A percentile compares a stretch with the other conserved stretches of the same genome.
These are phyloP conservation scores for Marasmius fiardii DNA, from an alignment of 1,284 basidiomycete species.

Conservation along the genomic window DNA sequence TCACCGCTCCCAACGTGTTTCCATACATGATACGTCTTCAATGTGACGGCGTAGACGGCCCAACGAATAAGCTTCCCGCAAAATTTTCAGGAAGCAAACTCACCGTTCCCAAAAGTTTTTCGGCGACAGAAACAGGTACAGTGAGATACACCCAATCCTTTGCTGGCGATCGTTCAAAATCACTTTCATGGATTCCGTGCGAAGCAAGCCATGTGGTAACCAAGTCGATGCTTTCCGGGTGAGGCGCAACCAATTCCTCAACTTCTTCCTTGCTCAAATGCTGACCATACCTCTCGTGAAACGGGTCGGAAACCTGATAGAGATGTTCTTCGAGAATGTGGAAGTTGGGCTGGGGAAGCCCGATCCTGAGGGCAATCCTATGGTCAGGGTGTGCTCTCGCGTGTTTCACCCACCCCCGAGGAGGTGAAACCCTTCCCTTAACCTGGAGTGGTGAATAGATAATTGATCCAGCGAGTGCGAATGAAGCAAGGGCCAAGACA, in stretches of 20 bases:
- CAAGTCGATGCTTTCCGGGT: conserved; percentile 33
- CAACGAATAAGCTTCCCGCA: conserved; percentile 3
- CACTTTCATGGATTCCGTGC: conserved; percentile 33
- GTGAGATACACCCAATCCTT: conserved; percentile 44
- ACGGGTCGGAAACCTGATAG: conserved; percentile 50
- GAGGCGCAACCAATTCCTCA: conserved; percentile 41
- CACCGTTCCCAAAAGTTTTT: conserved; percentile 68
- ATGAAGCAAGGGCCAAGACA: not conserved
- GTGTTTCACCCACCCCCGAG: conserved; percentile 40
- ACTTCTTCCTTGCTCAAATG: conserved; percentile 49
- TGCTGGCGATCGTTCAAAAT: conserved; percentile 29
- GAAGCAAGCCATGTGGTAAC: conserved; percentile 45
- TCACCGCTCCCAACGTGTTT: conserved; percentile 51
- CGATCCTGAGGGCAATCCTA: conserved; percentile 45
- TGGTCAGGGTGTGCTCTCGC: conserved; percentile 36
- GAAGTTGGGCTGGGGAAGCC: conserved; percentile 52
- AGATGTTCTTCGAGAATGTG: conserved; percentile 46
- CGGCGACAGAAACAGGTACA: conserved; percentile 48
- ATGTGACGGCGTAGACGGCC: too few species aligned
- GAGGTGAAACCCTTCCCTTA: conserved; percentile 20
- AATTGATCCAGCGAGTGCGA: conserved; percentile 4
- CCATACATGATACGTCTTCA: conserved; percentile 62
- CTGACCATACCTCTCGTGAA: conserved; percentile 37
- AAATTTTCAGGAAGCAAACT: conserved; percentile 2
- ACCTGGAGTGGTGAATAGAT: not conserved